Conservation (phyloP, 768 basidiomycete species). For the Antrodiella citrinella region DNA sequence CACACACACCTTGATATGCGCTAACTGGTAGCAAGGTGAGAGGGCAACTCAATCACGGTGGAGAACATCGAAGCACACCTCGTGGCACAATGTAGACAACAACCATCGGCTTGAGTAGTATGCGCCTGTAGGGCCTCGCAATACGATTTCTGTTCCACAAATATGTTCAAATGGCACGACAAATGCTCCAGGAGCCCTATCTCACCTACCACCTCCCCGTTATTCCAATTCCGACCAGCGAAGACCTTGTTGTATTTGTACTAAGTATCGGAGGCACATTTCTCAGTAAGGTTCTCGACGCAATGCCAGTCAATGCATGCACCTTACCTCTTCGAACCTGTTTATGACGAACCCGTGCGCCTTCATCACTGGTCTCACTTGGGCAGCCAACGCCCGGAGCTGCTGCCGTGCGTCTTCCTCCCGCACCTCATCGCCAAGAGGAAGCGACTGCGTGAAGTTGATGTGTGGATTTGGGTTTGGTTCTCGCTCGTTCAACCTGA, state of each 20-base stretch:
- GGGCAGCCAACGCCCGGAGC: constrained; percentile 72
- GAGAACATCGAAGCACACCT: constrained; percentile 36
- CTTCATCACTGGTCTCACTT: constrained; percentile 81
- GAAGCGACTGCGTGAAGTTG: constrained; percentile 66
- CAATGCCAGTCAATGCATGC: too few species aligned
- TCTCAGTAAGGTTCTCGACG: background rate
- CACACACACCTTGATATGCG: constrained; percentile 64
- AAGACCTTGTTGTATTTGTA: constrained; percentile 76
- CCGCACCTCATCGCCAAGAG: constrained; percentile 29
- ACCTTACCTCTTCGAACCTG: constrained; percentile 72
- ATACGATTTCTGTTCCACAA: constrained; percentile 73
- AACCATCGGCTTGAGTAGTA: constrained; percentile 60
- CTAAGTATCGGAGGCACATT: constrained; percentile 26
- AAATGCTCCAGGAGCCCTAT: too few species aligned
- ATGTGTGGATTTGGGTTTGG: constrained; percentile 68
- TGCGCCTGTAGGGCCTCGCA: constrained; percentile 51
- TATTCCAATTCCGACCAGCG: constrained; percentile 79
- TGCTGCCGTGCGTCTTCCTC: constrained; percentile 64
- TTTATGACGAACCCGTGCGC: constrained; percentile 67
- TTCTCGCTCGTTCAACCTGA: too few species aligned
- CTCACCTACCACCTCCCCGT: constrained; percentile 70
- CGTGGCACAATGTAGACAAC: constrained; percentile 76
- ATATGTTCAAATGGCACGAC: too few species aligned
- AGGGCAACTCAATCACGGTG: too few species aligned
- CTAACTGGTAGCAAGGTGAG: constrained; percentile 40